These are phyloP conservation scores for Microcyclospora pomicola DNA, from an alignment of 2,329 filamentous ascomycete genomes.

Conservation along the genomic window DNA sequence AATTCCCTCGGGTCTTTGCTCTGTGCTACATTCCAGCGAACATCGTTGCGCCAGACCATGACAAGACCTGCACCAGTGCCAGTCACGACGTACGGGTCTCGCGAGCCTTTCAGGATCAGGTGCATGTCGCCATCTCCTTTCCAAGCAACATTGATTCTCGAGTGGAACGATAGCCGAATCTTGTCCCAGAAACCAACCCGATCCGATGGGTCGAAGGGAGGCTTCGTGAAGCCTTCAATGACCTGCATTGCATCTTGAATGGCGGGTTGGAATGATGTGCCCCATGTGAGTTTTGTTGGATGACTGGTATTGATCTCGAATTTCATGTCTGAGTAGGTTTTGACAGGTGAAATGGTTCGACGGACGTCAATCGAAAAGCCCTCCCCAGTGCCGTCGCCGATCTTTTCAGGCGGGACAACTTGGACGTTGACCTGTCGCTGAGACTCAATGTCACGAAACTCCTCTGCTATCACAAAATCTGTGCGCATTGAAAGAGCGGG, in stretches of 20 bases:
- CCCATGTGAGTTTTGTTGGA: conserved; percentile 91
- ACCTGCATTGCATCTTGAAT: conserved; percentile 99
- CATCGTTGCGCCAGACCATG: conserved; percentile 97
- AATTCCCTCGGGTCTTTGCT: conserved; percentile 82
- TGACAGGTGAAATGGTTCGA: conserved; percentile 84
- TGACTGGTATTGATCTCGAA: conserved; percentile 87
- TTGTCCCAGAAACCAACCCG: conserved; percentile 98
- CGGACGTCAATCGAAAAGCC: conserved; percentile 76
- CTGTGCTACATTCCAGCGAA: conserved; percentile 71
- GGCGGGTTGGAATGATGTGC: conserved; percentile 90
- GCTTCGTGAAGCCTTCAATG: conserved; percentile 93
- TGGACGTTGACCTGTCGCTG: conserved; percentile 68
- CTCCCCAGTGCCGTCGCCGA: conserved; percentile 43
- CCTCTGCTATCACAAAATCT: conserved; percentile 92
- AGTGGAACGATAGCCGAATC: conserved; percentile 87
- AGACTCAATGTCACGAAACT: conserved; percentile 69
- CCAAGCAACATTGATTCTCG: conserved; percentile 77
- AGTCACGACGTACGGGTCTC: conserved; percentile 87
- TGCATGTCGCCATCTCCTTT: conserved; percentile 93
- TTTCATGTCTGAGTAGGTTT: conserved; percentile 86
- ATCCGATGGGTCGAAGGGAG: conserved; percentile 84
- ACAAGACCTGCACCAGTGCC: conserved; percentile 88
- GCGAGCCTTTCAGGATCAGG: conserved; percentile 71
- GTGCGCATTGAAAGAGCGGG: conserved; percentile 74
- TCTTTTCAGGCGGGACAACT: conserved; percentile 58